Base-by-base conservation (phyloP, 345 rosid genomes). In the Hibiscus tridactylites region DNA sequence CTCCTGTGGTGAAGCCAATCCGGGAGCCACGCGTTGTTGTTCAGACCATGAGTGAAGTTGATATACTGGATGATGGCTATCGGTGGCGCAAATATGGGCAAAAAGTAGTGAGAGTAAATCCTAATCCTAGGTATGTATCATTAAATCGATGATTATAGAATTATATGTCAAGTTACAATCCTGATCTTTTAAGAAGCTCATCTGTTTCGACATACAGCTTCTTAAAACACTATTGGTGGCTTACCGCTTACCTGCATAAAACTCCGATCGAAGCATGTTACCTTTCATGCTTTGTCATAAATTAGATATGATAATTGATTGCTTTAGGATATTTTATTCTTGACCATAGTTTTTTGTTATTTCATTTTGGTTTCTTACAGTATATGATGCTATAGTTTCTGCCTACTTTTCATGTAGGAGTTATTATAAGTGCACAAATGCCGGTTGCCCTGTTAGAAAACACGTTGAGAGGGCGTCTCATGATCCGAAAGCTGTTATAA, bases 71-170 rank as follows among this genome's bases (percentile, higher is more conserved):
- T 80, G 99, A 95, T 80, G 99, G 99, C 70, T 95, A 95, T 72
- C 81, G 96, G 52, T 95, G 99, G 99, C 97, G 99, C 86, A 95
- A 95, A 80, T 95, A 95, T 86, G 99, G 98, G 73, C 99, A 95
- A 85, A 95, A 95, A 84, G 96, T 95, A 75, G 99, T 95, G 50
- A 84, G 97, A 71, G 97, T 96, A 75, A 95, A 95, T 85, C 97
- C 99, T 67, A 95, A 95, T 82, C 99, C 99, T 68, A 88, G 99
- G 99, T 90, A 79, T 58, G 66, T 79, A 26, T 9, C 9, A 6
- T 65, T 50, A 4, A 67, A 70, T 75, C 44, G 28, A 6, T 54
- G 49, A 67, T 50, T 29, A 39, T 54, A 59, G 21, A 29, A 15
- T 67, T 54, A 53, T 57, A 28, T 67, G 15, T 67, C 44, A 49